A percentile compares a stretch with the other conserved stretches of the same genome.
phyloP scores from a whole-genome alignment of 352 stramenopile genomes.

The Aphanomyces cochlioides region DNA sequence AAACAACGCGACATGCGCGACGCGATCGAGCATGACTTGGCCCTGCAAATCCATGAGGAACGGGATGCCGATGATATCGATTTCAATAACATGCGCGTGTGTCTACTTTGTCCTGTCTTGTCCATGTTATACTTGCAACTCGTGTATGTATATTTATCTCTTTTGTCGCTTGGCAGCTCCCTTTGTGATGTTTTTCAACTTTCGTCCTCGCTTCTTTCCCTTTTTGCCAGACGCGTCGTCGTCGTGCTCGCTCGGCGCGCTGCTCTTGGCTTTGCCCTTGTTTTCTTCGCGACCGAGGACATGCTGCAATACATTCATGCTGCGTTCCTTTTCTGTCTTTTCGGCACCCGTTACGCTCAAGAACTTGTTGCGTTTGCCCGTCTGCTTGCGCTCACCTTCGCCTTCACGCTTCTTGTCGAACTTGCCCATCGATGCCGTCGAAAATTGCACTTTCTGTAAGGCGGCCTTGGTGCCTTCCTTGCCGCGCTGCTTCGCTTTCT shows the following conservation, averaged over 20 bases:
- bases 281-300: slow-evolving; percentile 76
- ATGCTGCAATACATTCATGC: slow-evolving; percentile 70
- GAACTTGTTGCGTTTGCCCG: slow-evolving; percentile 82
- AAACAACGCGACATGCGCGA: no score
- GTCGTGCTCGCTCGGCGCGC: slow-evolving; percentile 50
- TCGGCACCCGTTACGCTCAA: slow-evolving; percentile 66
- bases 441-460: slow-evolving; percentile 88
- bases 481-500: slow-evolving; percentile 78
- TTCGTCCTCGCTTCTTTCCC: slow-evolving; percentile 49
- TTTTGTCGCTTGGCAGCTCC: slow-evolving; percentile 45
- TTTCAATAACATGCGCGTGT: not conserved
- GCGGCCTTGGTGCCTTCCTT: slow-evolving; percentile 87
- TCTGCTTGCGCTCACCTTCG: slow-evolving; percentile 86
- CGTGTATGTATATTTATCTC: slow-evolving; percentile 42
- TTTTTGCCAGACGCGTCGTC: not conserved
- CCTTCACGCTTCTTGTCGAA: slow-evolving; percentile 93
- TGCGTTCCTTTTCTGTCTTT: slow-evolving; percentile 73
- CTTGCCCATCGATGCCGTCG: slow-evolving; percentile 91
- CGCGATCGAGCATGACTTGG: slow-evolving; percentile 1
- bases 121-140: not conserved
- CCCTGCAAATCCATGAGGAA: slow-evolving; percentile 7
- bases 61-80: not conserved
- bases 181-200: slow-evolving; percentile 75
- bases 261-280: slow-evolving; percentile 61
- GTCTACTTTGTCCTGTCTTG: no score